Evolutionary conservation across 2,329 filamentous ascomycete species (phyloP).

Genomic region (Cadophora malorum): DNA sequence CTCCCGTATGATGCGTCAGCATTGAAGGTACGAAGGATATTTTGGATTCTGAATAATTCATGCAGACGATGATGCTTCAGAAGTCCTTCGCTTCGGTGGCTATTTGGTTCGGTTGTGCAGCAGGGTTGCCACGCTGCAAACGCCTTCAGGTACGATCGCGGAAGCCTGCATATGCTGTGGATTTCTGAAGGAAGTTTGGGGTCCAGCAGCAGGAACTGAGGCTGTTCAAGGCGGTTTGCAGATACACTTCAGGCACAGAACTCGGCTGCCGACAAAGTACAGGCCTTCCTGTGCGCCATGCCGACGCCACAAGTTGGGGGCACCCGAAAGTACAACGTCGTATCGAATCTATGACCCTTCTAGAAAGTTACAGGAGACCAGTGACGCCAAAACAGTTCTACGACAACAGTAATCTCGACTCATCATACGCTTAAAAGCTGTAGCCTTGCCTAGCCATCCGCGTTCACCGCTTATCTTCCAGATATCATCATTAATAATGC

Average conservation of each 20-base stretch:
- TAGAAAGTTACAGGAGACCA: conserved; percentile 3
- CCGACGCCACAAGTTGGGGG: not conserved
- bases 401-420: not conserved
- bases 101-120: not conserved
- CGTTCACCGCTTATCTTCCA: conserved; percentile 3
- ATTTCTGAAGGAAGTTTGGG: not conserved
- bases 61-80: not conserved
- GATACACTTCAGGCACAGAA: not conserved
- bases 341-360: conserved; percentile 1
- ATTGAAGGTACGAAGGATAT: not conserved
- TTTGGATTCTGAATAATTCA: not conserved
- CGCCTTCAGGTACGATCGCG: conserved; percentile 12
- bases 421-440: not conserved
- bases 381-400: not conserved
- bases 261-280: conserved; percentile 1
- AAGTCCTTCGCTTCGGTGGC: not conserved
- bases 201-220: not conserved
- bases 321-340: not conserved
- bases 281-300: conserved; percentile 1
- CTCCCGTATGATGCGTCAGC: conserved; percentile 4
- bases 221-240: conserved; percentile 7
- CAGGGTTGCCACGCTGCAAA: not conserved
- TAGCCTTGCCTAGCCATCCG: not conserved
- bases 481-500: conserved; percentile 3
- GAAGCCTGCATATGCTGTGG: not conserved